Conservation (phyloP, 768 basidiomycete species). For the Boletus bicolor region DNA sequence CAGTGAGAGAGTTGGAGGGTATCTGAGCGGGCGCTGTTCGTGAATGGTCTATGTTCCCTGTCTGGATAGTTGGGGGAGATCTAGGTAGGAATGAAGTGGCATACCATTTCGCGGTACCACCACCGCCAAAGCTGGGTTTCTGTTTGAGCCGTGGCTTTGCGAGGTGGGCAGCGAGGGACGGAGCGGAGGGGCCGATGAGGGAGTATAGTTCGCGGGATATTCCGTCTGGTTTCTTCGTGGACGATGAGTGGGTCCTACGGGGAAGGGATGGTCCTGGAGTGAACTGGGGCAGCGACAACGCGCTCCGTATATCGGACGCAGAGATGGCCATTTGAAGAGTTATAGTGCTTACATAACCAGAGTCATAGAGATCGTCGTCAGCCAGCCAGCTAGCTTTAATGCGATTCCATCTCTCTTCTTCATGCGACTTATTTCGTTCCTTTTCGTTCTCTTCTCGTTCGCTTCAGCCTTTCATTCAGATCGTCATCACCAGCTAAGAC, state of each 20-base stretch:
- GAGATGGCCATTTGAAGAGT: conserved; percentile 52
- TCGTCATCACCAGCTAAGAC: background rate
- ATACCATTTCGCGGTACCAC: conserved; percentile 70
- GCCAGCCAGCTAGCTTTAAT: too few relatives aligned
- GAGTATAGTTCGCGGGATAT: conserved; percentile 92
- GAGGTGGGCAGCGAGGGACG: conserved; percentile 75
- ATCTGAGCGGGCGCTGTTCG: conserved; percentile 67
- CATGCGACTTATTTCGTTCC: background rate
- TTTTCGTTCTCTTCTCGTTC: background rate
- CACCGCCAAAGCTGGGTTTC: conserved; percentile 70
- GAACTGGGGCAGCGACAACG: conserved; percentile 56
- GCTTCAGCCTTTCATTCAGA: background rate
- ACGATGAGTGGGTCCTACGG: conserved; percentile 41
- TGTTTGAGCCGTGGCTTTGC: conserved; percentile 84
- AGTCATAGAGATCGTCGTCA: too few relatives aligned
- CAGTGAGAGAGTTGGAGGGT: conserved; percentile 77
- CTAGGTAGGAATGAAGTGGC: background rate
- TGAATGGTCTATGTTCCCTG: conserved; percentile 78
- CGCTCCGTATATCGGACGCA: conserved; percentile 81
- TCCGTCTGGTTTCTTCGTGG: conserved; percentile 74
- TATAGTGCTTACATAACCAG: background rate
- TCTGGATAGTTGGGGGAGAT: background rate
- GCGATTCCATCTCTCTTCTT: too few relatives aligned
- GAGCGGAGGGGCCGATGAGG: conserved; percentile 91
- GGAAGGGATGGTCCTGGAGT: conserved; percentile 29